phyloP scores from a whole-genome alignment of 2,329 filamentous ascomycete species.

The Alternaria sp. region DNA sequence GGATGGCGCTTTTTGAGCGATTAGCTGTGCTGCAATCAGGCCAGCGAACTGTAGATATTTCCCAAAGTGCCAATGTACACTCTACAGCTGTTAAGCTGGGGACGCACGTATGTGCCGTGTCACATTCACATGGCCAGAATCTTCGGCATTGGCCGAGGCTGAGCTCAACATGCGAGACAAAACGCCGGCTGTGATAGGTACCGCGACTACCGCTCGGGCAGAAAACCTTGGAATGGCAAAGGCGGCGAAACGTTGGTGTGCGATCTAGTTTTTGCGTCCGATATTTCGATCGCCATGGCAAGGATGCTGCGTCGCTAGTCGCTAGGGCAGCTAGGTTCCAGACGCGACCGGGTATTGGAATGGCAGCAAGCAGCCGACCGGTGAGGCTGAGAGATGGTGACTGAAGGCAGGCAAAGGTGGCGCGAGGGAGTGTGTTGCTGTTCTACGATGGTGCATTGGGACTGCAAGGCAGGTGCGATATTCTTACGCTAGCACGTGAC shows the following conservation, averaged over 20 bases:
- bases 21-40: background rate
- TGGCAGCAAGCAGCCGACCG: background rate
- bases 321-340: background rate
- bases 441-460: background rate
- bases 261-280: background rate
- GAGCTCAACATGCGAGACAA: background rate
- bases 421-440: background rate
- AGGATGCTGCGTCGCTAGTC: background rate
- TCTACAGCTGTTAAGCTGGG: background rate
- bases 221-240: background rate
- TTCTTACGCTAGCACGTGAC: background rate
- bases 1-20: background rate
- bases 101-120: background rate
- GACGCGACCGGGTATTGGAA: background rate
- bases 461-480: background rate
- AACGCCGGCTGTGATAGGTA: background rate
- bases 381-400: background rate
- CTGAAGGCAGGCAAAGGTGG: background rate
- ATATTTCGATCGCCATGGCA: background rate
- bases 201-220: background rate
- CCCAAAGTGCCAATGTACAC: background rate
- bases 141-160: background rate
- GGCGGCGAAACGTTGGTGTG: background rate
- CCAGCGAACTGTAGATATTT: background rate
- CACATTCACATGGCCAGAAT: background rate